Evolutionary conservation across 2,329 filamentous ascomycete genomes (phyloP).

Genomic region (Phoma sp.): DNA sequence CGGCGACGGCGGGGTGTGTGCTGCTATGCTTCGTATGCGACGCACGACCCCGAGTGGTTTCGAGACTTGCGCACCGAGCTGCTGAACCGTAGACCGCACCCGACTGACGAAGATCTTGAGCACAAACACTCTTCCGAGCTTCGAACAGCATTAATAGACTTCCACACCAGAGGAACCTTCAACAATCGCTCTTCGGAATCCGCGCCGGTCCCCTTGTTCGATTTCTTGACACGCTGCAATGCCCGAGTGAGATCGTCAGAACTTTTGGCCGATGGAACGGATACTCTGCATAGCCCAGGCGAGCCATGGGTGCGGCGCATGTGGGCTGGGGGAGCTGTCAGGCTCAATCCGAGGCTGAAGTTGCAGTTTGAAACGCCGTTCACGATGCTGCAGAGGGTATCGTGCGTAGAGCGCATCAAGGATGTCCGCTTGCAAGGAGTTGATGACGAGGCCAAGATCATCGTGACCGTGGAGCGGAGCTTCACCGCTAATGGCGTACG

Average conservation of each 20-base stretch:
- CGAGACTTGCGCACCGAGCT: constrained; percentile 44
- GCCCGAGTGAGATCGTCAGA: constrained; percentile 65
- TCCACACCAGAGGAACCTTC: background rate
- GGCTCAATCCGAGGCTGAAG: constrained; percentile 50
- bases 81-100: constrained; percentile 55
- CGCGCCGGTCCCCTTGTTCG: constrained; percentile 52
- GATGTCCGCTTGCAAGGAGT: constrained; percentile 58
- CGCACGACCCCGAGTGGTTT: constrained; percentile 32
- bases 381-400: constrained; percentile 16
- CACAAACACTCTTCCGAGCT: constrained; percentile 66
- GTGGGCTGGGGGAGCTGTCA: constrained; percentile 83
- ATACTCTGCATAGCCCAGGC: constrained; percentile 77
- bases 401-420: constrained; percentile 54
- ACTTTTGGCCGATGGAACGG: constrained; percentile 83
- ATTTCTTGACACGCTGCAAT: constrained; percentile 90
- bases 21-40: constrained; percentile 19
- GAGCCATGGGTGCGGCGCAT: constrained; percentile 75
- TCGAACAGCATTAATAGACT: constrained; percentile 48
- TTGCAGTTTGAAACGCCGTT: constrained; percentile 16
- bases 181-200: background rate
- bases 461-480: constrained; percentile 64
- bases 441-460: constrained; percentile 58
- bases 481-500: constrained; percentile 38
- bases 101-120: constrained; percentile 63
- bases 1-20: constrained; percentile 23